These are phyloP conservation scores for Silene conica DNA, from an alignment of 148 eudicot genomes.

Conservation along the genomic window DNA sequence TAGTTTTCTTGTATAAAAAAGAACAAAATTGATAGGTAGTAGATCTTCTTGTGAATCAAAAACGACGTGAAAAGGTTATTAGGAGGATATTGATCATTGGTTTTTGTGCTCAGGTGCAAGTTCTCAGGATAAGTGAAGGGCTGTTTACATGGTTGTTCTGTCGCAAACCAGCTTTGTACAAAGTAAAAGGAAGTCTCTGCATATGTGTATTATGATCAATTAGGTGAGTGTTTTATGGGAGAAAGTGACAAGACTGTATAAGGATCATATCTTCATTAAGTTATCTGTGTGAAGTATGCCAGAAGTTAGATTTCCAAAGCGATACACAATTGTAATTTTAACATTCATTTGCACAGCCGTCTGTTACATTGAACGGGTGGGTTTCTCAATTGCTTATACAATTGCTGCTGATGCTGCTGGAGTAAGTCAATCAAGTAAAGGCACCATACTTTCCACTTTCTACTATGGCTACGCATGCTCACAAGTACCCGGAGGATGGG, in stretches of 20 bases:
- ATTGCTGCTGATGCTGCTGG: conserved; percentile 77
- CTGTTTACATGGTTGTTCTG: conserved; percentile 14
- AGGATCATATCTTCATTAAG: conserved; percentile 2
- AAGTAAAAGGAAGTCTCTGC: not conserved
- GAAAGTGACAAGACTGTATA: conserved; percentile 13
- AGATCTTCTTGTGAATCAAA: not conserved
- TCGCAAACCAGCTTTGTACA: conserved; percentile 1
- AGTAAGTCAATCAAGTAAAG: conserved; percentile 77
- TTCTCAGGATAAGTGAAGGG: not conserved
- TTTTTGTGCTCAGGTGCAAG: conserved; percentile 17
- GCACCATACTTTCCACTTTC: conserved; percentile 82
- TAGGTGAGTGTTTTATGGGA: conserved; percentile 3
- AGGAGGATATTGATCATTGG: not conserved
- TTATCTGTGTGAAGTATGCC: conserved; percentile 28
- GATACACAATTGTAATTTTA: conserved; percentile 73
- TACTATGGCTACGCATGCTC: conserved; percentile 92
- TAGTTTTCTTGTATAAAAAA: too few relatives aligned
- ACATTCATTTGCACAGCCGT: conserved; percentile 85
- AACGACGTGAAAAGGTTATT: not conserved
- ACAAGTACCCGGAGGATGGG: conserved; percentile 96
- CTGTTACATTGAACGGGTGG: conserved; percentile 93
- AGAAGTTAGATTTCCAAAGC: conserved; percentile 57
- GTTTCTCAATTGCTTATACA: conserved; percentile 90
- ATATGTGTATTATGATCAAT: not conserved
- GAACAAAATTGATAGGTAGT: too few relatives aligned